phyloP scores from a whole-genome alignment of 768 basidiomycete species.

The Calvatia gigantea region DNA sequence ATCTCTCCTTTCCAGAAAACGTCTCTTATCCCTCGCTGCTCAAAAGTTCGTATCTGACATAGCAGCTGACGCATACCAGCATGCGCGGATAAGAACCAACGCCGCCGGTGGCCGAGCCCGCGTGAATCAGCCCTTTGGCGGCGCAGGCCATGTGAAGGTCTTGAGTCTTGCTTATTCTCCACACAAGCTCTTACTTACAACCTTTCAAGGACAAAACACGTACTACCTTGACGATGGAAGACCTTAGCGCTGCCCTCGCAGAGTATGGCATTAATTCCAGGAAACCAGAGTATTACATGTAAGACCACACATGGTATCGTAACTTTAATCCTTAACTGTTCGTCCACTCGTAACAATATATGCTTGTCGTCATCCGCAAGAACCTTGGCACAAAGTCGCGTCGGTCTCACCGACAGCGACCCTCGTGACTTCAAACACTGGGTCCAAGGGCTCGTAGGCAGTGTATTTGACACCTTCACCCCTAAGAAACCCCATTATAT shows the following conservation, averaged over 20 bases:
- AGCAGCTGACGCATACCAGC: constrained; percentile 94
- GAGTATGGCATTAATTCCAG: constrained; percentile 95
- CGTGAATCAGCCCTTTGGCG: constrained; percentile 51
- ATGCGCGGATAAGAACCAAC: constrained; percentile 93
- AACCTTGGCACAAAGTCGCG: background rate
- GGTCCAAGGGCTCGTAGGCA: constrained; percentile 15
- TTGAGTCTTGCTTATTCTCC: constrained; percentile 21
- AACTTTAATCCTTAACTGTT: background rate
- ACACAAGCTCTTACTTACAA: background rate
- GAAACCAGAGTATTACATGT: constrained; percentile 94
- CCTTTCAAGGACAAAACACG: constrained; percentile 75
- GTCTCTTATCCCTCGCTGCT: constrained; percentile 89
- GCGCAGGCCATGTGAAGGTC: constrained; percentile 62
- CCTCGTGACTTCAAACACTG: constrained; percentile 18
- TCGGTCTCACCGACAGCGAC: constrained; percentile 12
- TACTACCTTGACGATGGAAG: constrained; percentile 96
- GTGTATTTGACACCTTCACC: constrained; percentile 23
- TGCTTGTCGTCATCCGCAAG: background rate
- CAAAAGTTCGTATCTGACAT: constrained; percentile 99
- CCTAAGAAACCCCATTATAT: constrained; percentile 44
- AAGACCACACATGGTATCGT: constrained; percentile 16
- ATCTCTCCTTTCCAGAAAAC: constrained; percentile 56
- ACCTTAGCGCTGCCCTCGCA: constrained; percentile 85
- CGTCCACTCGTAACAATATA: background rate
- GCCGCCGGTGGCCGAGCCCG: constrained; percentile 72